Conservation (phyloP, 495 filamentous ascomycete genomes). For the Poronia punctata region DNA sequence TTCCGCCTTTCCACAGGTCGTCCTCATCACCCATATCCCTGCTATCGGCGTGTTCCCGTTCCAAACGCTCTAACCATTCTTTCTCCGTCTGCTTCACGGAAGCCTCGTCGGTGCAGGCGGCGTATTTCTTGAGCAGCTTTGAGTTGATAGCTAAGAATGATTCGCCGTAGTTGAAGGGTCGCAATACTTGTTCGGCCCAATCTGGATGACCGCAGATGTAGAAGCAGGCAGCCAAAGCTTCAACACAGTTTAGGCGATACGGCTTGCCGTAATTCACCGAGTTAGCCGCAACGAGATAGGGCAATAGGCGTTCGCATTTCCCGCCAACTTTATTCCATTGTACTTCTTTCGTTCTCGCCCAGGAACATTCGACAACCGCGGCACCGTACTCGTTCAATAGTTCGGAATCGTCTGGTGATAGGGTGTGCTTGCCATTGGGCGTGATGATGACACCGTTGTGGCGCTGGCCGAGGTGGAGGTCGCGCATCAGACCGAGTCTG, state of each 20-base stretch:
- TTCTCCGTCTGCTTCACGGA: conserved; percentile 82
- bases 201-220: conserved; percentile 85
- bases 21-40: conserved; percentile 56
- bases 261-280: conserved; percentile 95
- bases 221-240: conserved; percentile 88
- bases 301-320: conserved; percentile 87
- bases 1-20: conserved; percentile 80
- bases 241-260: conserved; percentile 89
- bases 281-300: conserved; percentile 94
- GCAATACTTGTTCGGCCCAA: conserved; percentile 78
- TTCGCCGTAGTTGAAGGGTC: conserved; percentile 79
- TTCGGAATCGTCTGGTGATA: conserved; percentile 75
- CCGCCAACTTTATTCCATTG: conserved; percentile 88
- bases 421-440: conserved; percentile 78
- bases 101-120: conserved; percentile 72
- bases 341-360: conserved; percentile 86
- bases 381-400: conserved; percentile 83
- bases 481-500: conserved; percentile 85
- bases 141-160: conserved; percentile 86
- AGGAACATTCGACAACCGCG: conserved; percentile 95
- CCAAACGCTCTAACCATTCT: conserved; percentile 81
- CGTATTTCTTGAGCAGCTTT: conserved; percentile 74
- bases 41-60: conserved; percentile 79
- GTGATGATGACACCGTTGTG: conserved; percentile 87
- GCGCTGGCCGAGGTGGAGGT: conserved; percentile 84